These are phyloP conservation scores for Kluyveromyces lactis DNA, from an alignment of 805 yeast genomes.

Conservation along the genomic window DNA sequence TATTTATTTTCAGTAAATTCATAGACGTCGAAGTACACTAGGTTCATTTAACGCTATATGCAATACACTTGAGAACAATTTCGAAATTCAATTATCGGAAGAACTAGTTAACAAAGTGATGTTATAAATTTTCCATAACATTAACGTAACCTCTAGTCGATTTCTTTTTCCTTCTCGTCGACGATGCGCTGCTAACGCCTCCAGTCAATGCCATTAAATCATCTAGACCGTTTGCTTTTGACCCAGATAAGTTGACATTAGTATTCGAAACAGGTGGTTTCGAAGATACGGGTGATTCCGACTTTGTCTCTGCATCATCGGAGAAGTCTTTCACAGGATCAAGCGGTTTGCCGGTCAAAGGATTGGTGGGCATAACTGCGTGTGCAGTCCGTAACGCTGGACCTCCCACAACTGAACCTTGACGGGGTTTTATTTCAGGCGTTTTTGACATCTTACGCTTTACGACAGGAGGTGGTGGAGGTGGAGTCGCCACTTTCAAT, in stretches of 20 bases:
- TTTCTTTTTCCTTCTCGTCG: conserved; percentile 35
- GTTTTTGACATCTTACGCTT: conserved; percentile 28
- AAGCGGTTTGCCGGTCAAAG: conserved; percentile 28
- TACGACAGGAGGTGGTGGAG: conserved; percentile 59
- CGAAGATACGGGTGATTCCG: conserved; percentile 11
- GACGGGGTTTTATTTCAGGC: conserved; percentile 32
- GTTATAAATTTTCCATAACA: conserved; percentile 38
- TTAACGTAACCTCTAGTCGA: conserved; percentile 58
- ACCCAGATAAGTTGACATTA: conserved; percentile 23
- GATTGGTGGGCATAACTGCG: conserved; percentile 29
- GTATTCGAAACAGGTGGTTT: conserved; percentile 3
- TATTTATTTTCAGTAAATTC: too few species aligned
- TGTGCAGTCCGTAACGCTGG: conserved; percentile 26
- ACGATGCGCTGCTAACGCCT: conserved; percentile 18
- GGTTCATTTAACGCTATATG: too few species aligned
- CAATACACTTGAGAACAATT: too few species aligned
- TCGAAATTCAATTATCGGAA: too few species aligned
- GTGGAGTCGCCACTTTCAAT: conserved; percentile 43
- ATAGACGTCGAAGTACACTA: too few species aligned
- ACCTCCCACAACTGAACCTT: conserved; percentile 24
- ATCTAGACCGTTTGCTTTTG: conserved; percentile 37
- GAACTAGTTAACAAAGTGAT: too few species aligned
- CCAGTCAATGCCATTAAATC: conserved; percentile 36
- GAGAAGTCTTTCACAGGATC: conserved; percentile 7
- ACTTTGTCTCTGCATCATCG: conserved; percentile 10